Base-by-base conservation (phyloP, 106 monocot genomes). In the Posidonia australis region DNA sequence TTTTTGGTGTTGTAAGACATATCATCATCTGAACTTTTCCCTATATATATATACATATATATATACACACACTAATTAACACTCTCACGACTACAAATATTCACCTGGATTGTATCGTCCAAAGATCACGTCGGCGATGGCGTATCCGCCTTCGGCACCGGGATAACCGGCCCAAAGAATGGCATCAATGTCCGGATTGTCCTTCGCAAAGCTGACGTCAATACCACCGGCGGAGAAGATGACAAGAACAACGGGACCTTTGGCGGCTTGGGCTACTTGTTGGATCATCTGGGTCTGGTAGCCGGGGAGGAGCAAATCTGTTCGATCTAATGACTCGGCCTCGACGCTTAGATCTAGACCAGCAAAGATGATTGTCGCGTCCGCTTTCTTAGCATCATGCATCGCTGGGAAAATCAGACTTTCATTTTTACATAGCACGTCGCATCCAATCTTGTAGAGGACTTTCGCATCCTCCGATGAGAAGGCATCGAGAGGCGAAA, bases 321-420 rank as follows among this genome's bases (percentile, higher is more conserved):
- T 53, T 12, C 86, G 54, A 42, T 96, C 94, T 44, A 29, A 46
- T 42, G 58, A 57, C 64, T 96, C 90, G 0, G 86, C 76, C 66
- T 96, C 94, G 0, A 80, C 18, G 13, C 84, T 76, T 52, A 87
- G 86, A 29, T 96, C 84, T 3, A 90, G 74, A 10, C 90, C 94
- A 0, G 82, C 43, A n/a, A 96, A 63, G 17, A 86, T 5, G 21
- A 90, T 46, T 5, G 78, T 72, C 5, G 83, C 87, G 54, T 96
- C 94, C 0, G 87, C 61, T 1, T 42, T 30, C 10, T 70, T 67
- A 32, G 80, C 94, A 0, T 73, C 78, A 9, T n/a, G 21, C 24
- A 75, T 73, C 0, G 90, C 90, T 0, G 67, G 66, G 0, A 69
- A 77, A 20, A 86, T 71, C 4, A 87, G 84, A 24, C 84, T 81